Conservation (phyloP, 2,329 filamentous ascomycete genomes). For the Trematosphaeria pertusa region DNA sequence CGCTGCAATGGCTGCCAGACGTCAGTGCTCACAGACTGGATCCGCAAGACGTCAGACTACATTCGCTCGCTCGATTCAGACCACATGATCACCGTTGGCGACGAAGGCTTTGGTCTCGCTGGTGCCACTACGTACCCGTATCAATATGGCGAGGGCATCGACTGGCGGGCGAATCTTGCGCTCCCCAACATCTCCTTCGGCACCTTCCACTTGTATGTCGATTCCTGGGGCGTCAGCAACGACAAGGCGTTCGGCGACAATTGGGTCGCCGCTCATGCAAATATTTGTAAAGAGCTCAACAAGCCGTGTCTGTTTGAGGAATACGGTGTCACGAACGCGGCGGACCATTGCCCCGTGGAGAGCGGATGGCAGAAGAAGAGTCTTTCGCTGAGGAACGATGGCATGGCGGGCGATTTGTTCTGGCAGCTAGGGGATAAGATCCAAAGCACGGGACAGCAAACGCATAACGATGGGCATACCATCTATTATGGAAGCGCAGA, state of each 20-base stretch:
- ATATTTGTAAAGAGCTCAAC: conserved; percentile 43
- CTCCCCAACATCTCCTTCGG: conserved; percentile 64
- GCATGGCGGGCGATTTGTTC: conserved; percentile 43
- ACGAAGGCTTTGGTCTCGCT: conserved; percentile 63
- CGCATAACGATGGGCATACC: conserved; percentile 40
- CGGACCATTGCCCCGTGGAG: conserved; percentile 37
- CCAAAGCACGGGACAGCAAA: conserved; percentile 27
- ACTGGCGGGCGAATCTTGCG: conserved; percentile 60
- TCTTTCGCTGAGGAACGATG: conserved; percentile 24
- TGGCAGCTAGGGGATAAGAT: conserved; percentile 43
- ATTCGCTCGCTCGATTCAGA: conserved; percentile 68
- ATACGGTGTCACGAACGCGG: conserved; percentile 38
- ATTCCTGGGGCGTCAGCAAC: conserved; percentile 46
- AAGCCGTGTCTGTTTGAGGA: conserved; percentile 53
- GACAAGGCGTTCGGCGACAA: conserved; percentile 49
- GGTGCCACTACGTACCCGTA: conserved; percentile 62
- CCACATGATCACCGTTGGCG: conserved; percentile 69
- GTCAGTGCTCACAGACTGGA: conserved; percentile 67
- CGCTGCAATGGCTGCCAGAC: conserved; percentile 67
- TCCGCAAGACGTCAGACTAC: conserved; percentile 62
- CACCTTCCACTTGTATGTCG: conserved; percentile 61
- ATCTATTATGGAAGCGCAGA: conserved; percentile 37
- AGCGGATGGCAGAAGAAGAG: conserved; percentile 40
- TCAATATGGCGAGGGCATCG: conserved; percentile 57
- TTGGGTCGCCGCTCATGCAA: conserved; percentile 58